phyloP scores from a whole-genome alignment of 108 stramenopile genomes.

The Fragilariopsis cylindrus region DNA sequence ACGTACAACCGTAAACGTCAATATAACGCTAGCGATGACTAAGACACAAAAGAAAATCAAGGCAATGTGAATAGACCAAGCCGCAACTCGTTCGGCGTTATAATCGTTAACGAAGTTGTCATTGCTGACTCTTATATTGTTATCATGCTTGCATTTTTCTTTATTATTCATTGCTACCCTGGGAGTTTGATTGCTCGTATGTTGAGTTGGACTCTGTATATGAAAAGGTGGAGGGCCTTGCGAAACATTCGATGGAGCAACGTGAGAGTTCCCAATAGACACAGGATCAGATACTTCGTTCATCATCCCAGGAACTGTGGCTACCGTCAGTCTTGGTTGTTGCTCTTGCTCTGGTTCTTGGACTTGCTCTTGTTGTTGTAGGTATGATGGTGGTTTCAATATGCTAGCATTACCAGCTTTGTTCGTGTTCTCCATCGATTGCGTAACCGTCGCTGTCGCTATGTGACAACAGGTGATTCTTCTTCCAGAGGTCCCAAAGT shows the following conservation, averaged over 20 bases:
- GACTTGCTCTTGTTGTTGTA: neutral
- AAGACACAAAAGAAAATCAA: slow-evolving; percentile 28
- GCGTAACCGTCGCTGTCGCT: neutral
- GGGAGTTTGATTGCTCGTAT: slow-evolving; percentile 7
- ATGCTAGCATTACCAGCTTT: neutral
- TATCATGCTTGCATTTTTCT: too few relatives aligned
- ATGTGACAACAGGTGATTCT: neutral
- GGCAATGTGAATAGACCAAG: slow-evolving; percentile 35
- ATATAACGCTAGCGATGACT: slow-evolving; percentile 8
- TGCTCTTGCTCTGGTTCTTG: neutral
- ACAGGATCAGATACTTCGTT: neutral
- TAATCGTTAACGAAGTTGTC: neutral
- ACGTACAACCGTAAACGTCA: slow-evolving; percentile 27
- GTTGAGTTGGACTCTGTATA: neutral
- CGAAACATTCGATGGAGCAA: too few relatives aligned
- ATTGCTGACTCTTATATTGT: neutral
- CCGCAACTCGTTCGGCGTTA: slow-evolving; percentile 25
- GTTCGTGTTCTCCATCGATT: neutral
- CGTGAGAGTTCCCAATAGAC: neutral
- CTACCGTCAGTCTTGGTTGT: neutral
- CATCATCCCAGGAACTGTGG: neutral
- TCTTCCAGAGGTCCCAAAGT: slow-evolving; percentile 10
- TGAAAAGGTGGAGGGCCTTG: neutral
- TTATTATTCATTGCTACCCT: neutral
- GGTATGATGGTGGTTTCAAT: neutral